These are phyloP conservation scores for Eutrema heterophyllum DNA, from an alignment of 345 rosid species.

Conservation along the genomic window DNA sequence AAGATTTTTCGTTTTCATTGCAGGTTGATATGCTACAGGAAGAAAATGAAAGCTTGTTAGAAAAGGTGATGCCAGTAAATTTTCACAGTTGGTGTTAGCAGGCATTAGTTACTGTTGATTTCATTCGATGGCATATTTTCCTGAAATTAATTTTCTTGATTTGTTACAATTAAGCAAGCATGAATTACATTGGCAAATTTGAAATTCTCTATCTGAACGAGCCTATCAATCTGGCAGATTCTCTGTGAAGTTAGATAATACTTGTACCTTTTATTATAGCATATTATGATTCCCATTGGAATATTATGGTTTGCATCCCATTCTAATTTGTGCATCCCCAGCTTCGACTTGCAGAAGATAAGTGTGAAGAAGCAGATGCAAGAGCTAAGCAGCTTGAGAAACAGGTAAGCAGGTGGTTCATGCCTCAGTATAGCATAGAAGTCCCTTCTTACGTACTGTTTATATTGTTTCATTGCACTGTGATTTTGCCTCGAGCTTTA, in stretches of 20 bases:
- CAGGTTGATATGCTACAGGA: constrained; percentile 82
- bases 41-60: constrained; percentile 58
- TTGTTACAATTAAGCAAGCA: background rate
- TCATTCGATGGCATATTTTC: background rate
- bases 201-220: background rate
- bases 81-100: constrained; percentile 13
- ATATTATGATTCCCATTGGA: background rate
- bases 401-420: constrained; percentile 42
- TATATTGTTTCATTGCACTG: background rate
- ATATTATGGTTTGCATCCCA: constrained; percentile 18
- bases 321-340: constrained; percentile 49
- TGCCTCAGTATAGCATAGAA: background rate
- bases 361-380: constrained; percentile 80
- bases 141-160: background rate
- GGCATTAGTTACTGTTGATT: background rate
- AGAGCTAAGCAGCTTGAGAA: constrained; percentile 84
- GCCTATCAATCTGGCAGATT: background rate
- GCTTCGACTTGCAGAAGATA: constrained; percentile 88
- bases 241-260: background rate
- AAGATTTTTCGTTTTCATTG: constrained; percentile 25
- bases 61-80: constrained; percentile 46
- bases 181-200: background rate
- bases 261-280: background rate
- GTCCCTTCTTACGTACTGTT: background rate
- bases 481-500: background rate